phyloP scores from a whole-genome alignment of 768 basidiomycete genomes.

The Macrolepiota fuliginosa region DNA sequence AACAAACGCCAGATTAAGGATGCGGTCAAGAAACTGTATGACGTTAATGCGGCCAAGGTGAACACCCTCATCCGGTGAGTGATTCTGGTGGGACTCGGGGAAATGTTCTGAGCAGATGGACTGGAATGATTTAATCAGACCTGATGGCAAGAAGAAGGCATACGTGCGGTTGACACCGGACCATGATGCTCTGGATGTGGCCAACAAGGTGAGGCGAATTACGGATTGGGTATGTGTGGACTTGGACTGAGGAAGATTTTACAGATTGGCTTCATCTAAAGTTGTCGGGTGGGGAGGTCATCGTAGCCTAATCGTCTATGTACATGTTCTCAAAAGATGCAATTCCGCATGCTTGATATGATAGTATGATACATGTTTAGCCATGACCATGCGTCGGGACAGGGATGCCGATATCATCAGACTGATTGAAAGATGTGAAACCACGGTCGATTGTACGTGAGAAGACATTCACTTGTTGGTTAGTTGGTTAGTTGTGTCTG shows the following conservation, averaged over 20 bases:
- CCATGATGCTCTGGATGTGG: constrained; percentile 94
- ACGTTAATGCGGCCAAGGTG: constrained; percentile 92
- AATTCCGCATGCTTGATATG: neutral
- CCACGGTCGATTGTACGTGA: too few relatives aligned
- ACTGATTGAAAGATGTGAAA: constrained; percentile 7
- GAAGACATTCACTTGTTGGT: neutral
- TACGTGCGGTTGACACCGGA: constrained; percentile 95
- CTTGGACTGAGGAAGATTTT: neutral
- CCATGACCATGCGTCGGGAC: neutral
- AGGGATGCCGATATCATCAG: neutral
- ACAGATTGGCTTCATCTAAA: constrained; percentile 93
- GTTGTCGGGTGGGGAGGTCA: neutral
- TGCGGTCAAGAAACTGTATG: constrained; percentile 98
- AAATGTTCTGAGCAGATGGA: neutral
- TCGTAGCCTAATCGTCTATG: constrained; percentile 1
- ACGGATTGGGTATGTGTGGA: constrained; percentile 1
- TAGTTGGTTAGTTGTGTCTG: neutral
- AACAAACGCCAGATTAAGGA: constrained; percentile 99
- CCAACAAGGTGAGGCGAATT: constrained; percentile 74
- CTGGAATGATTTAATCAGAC: constrained; percentile 42
- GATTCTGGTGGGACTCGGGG: neutral
- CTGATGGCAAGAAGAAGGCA: constrained; percentile 99
- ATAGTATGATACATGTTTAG: neutral
- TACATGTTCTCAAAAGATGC: neutral
- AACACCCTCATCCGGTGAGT: constrained; percentile 96